A percentile compares a stretch with the other conserved stretches of the same genome.
Conservation (phyloP, 805 yeast genomes). For the Pichia membranifaciens region DNA sequence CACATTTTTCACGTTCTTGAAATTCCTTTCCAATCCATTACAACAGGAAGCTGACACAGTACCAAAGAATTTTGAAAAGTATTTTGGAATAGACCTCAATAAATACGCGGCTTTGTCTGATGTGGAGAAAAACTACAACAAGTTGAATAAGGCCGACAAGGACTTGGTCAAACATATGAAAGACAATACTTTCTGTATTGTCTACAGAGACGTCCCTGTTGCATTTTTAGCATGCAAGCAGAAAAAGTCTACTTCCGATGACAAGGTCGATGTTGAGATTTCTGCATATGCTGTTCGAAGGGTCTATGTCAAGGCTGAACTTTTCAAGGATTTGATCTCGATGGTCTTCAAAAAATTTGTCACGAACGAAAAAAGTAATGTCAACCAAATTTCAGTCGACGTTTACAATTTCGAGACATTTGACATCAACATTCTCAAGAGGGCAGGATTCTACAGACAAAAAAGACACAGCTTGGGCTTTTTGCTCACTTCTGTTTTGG, state of each 20-base stretch:
- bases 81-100: slow-evolving; percentile 49
- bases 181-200: slow-evolving; percentile 47
- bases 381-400: slow-evolving; percentile 35
- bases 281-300: slow-evolving; percentile 59
- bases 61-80: slow-evolving; percentile 30
- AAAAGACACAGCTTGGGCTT: slow-evolving; percentile 7
- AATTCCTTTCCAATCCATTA: slow-evolving; percentile 44
- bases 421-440: slow-evolving; percentile 33
- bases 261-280: slow-evolving; percentile 34
- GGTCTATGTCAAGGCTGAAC: slow-evolving; percentile 60
- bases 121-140: slow-evolving; percentile 9
- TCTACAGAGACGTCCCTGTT: slow-evolving; percentile 68
- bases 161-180: slow-evolving; percentile 24
- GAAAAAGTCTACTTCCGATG: slow-evolving; percentile 20
- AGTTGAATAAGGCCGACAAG: slow-evolving; percentile 18
- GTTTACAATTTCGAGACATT: slow-evolving; percentile 46
- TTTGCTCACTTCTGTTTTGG: slow-evolving; percentile 16
- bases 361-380: slow-evolving; percentile 21
- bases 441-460: slow-evolving; percentile 38
- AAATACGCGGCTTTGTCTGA: slow-evolving; percentile 30
- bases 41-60: slow-evolving; percentile 35
- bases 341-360: slow-evolving; percentile 9
- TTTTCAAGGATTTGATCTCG: slow-evolving; percentile 50
- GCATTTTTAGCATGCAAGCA: slow-evolving; percentile 49
- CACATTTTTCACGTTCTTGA: slow-evolving; percentile 35